phyloP scores from a whole-genome alignment of 73 alveolate species.

The Paramecium sexaurelia region DNA sequence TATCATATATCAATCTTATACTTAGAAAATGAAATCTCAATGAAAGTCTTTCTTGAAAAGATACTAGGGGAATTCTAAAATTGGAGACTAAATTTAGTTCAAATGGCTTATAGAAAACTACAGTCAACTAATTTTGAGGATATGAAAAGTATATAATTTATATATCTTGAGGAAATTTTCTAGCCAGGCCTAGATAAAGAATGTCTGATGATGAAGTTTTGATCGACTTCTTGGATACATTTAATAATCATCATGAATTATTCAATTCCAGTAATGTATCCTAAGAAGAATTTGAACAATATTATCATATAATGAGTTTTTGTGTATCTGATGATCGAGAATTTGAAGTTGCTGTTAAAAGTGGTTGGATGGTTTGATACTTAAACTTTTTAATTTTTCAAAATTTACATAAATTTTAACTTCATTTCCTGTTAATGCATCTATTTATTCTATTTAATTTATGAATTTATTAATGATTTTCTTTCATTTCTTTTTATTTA shows the following conservation, averaged over 20 bases:
- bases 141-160: not conserved
- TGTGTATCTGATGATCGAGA: slow-evolving; percentile 9
- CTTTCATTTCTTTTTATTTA: too few relatives aligned
- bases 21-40: not conserved
- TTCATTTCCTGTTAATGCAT: too few relatives aligned
- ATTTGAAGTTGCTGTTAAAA: slow-evolving; percentile 31
- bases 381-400: not conserved
- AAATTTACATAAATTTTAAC: too few relatives aligned
- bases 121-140: not conserved
- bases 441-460: too few relatives aligned
- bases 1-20: not conserved
- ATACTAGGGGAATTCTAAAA: not conserved
- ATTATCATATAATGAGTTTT: slow-evolving; percentile 42
- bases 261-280: not conserved
- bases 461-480: too few relatives aligned
- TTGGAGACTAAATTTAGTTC: not conserved
- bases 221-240: slow-evolving; percentile 34
- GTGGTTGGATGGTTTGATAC: slow-evolving; percentile 44
- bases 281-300: slow-evolving; percentile 36
- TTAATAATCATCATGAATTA: slow-evolving; percentile 22
- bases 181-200: not conserved
- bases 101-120: not conserved
- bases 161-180: not conserved
- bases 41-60: not conserved
- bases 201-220: slow-evolving; percentile 35